Base-by-base conservation (phyloP, 1,284 basidiomycete species). In the Leccinum pachyderme region DNA sequence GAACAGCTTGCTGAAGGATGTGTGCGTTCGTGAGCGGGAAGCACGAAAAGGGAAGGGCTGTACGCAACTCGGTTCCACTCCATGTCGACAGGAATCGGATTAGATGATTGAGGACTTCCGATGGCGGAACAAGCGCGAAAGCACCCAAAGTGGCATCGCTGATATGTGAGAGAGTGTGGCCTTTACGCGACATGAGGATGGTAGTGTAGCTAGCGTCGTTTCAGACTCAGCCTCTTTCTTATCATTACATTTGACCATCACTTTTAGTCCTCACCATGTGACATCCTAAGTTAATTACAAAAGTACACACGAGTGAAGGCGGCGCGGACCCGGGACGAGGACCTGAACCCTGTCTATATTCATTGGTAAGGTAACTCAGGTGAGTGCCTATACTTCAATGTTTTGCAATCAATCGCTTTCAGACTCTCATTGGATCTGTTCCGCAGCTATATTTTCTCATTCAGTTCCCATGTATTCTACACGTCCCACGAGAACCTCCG, bases 41-140 rank as follows among this genome's bases (percentile, higher is more conserved):
- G 37, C 51, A 52, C 37, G 32, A 59, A 56, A 31, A 35, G 51
- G 62, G 35, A 51, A 51, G 45, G 53, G 54, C 46, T 29, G 55
- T 65, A 81, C 83, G 73, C 75, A 66, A 90, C 89, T 92, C 89
- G 81, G 82, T 89, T 32, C 89, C 89, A 66, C 83, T 86, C 87
- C 87, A 91, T 63, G 88, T 89, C 55, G 85, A 83, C 48, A 91
- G 74, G 66, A 83, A 89, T 61, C 87, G 76, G 33, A 89, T 77
- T 12, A 89, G 75, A 69, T 90, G 89, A 61, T 89, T 78, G 35
- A 91, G 67, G 7, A 77, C 81, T 59, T 83, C 76, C 11, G 85
- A 87, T 0, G 81, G 76, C 18, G 81, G 80, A 15, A 87, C 70
- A 46, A 66, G 66, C 32, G 78, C 71, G 67, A 89, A 90, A 32